Evolutionary conservation across 179 eudicot species (phyloP).

Genomic region (Spergularia azorica): DNA sequence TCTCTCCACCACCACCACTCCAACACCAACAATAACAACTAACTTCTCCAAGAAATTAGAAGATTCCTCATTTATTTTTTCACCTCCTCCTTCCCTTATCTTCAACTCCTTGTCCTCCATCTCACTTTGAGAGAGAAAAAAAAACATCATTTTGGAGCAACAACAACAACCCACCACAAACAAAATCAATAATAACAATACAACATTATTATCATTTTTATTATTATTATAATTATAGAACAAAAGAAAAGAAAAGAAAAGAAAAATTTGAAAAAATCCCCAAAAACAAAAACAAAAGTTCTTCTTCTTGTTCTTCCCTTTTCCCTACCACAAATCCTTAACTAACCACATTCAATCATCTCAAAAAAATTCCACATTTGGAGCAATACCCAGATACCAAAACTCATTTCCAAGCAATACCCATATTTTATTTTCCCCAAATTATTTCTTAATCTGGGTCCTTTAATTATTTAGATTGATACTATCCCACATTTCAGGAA

Average conservation of each 20-base stretch:
- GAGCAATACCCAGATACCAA: constrained; percentile 38
- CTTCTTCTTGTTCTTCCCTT: constrained; percentile 1
- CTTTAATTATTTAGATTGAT: neutral
- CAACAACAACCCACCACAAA: neutral
- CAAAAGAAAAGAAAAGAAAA: neutral
- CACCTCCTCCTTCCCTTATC: constrained; percentile 14
- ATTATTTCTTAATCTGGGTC: constrained; percentile 4
- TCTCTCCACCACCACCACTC: constrained; percentile 13
- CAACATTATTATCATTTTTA: neutral
- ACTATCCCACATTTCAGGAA: neutral
- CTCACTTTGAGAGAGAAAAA: constrained; percentile 1
- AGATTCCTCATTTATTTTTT: constrained; percentile 28
- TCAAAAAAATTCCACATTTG: constrained; percentile 28
- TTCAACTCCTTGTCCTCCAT: constrained; percentile 23
- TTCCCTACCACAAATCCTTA: constrained; percentile 14
- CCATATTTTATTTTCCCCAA: constrained; percentile 12
- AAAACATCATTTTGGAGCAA: constrained; percentile 20
- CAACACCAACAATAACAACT: constrained; percentile 25
- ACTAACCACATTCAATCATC: neutral
- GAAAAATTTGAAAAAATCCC: neutral
- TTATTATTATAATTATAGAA: too few species aligned
- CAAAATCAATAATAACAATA: neutral
- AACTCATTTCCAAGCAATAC: constrained; percentile 32
- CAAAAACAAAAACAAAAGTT: neutral
- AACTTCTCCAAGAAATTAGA: constrained; percentile 43